Conservation (phyloP, 352 stramenopile species). For the Phytophthora pluvialis region DNA sequence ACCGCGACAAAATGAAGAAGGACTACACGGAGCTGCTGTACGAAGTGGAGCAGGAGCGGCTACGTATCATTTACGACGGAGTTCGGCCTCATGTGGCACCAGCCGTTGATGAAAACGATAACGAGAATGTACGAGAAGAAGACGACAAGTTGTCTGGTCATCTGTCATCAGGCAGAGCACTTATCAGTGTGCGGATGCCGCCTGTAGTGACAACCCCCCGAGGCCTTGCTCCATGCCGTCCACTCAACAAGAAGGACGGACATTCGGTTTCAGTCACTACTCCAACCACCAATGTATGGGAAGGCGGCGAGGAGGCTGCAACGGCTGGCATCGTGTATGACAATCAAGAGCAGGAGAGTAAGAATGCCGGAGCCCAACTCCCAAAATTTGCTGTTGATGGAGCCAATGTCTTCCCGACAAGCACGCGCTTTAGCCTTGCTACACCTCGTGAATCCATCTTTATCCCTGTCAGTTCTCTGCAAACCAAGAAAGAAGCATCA, state of each 20-base stretch:
- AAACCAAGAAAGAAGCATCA: constrained; percentile 1
- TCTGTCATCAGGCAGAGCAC: constrained; percentile 17
- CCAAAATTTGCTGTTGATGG: constrained; percentile 16
- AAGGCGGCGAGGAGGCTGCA: background rate
- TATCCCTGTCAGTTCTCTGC: constrained; percentile 31
- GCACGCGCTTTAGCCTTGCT: constrained; percentile 33
- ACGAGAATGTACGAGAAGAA: constrained; percentile 6
- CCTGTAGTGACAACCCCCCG: constrained; percentile 4
- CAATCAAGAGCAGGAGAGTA: constrained; percentile 21
- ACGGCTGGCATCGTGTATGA: background rate
- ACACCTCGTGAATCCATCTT: constrained; percentile 65
- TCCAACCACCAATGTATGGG: too few relatives aligned
- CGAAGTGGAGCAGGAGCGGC: constrained; percentile 71
- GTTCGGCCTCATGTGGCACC: constrained; percentile 28
- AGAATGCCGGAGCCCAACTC: background rate
- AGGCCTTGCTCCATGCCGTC: constrained; percentile 13
- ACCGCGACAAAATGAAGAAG: constrained; percentile 77
- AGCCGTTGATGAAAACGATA: constrained; percentile 12
- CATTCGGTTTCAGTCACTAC: background rate
- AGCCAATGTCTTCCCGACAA: constrained; percentile 10
- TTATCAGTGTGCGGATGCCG: constrained; percentile 29
- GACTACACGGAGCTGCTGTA: constrained; percentile 80
- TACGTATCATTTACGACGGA: constrained; percentile 63
- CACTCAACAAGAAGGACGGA: constrained; percentile 12
- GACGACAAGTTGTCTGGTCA: background rate